A percentile compares a stretch with the other conserved stretches of the same genome.
These are phyloP conservation scores for Phoenix roebelenii DNA, from an alignment of 176 grass and related monocot species.

Conservation along the genomic window DNA sequence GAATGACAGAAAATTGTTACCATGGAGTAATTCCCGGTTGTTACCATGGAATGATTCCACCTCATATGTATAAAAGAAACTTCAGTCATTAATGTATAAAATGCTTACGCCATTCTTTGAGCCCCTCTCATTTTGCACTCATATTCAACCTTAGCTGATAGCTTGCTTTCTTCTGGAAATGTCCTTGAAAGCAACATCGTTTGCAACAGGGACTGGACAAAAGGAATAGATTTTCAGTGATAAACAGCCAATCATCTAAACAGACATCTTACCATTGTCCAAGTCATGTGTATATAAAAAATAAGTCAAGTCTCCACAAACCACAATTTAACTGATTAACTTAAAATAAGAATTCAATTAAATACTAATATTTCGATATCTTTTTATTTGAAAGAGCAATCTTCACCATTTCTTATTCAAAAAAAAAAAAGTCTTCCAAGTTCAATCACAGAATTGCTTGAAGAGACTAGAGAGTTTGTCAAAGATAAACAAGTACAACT, in stretches of 20 bases:
- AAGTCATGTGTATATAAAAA: neutral
- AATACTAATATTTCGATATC: neutral
- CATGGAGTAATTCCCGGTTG: too few species aligned
- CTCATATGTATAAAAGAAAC: neutral
- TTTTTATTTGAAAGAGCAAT: too few species aligned
- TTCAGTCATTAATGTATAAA: slow-evolving; percentile 14
- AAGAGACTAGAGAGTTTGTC: too few species aligned
- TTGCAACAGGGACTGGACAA: slow-evolving; percentile 78
- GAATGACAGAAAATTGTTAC: too few species aligned
- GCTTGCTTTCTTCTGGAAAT: slow-evolving; percentile 59
- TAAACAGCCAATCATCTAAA: neutral
- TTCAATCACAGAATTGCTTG: too few species aligned
- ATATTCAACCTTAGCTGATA: slow-evolving; percentile 78
- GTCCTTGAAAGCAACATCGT: slow-evolving; percentile 85
- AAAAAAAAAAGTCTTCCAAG: too few species aligned
- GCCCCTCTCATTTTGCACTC: slow-evolving; percentile 98
- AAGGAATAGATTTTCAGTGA: slow-evolving; percentile 1
- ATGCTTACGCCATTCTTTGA: slow-evolving; percentile 91
- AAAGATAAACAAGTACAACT: too few species aligned
- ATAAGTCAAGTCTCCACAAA: neutral
- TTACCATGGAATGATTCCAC: too few species aligned
- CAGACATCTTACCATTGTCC: neutral
- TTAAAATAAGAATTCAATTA: slow-evolving; percentile 11
- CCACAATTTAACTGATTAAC: neutral
- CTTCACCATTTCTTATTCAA: too few species aligned